phyloP scores from a whole-genome alignment of 345 rosid species.

The Leavenworthia alabamica region DNA sequence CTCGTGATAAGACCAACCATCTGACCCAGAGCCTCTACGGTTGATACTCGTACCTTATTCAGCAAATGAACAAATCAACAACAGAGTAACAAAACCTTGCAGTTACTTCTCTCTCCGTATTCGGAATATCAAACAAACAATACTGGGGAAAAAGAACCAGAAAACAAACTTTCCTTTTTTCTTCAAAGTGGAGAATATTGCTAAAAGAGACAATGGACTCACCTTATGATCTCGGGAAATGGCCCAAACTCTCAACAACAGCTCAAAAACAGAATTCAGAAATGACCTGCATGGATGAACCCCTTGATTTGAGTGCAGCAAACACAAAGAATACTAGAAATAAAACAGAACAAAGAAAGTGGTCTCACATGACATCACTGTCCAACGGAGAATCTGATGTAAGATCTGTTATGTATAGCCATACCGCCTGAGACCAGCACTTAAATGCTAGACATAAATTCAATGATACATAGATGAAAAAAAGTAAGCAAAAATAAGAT shows the following conservation, averaged over 20 bases:
- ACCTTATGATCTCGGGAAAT: slow-evolving; percentile 91
- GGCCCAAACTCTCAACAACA: slow-evolving; percentile 87
- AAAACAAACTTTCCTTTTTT: slow-evolving; percentile 6
- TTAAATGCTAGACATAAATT: slow-evolving; percentile 63
- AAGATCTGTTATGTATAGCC: slow-evolving; percentile 57
- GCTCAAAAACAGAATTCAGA: slow-evolving; percentile 91
- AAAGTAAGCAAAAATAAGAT: slow-evolving; percentile 2
- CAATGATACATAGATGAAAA: slow-evolving; percentile 13
- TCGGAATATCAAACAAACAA: slow-evolving; percentile 7
- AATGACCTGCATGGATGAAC: slow-evolving; percentile 60
- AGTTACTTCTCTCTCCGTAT: not conserved
- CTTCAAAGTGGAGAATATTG: not conserved
- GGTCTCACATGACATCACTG: slow-evolving; percentile 83
- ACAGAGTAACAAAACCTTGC: not conserved
- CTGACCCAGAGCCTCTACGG: slow-evolving; percentile 96
- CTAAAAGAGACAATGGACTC: slow-evolving; percentile 10
- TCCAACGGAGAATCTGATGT: slow-evolving; percentile 60
- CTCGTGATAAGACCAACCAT: slow-evolving; percentile 90
- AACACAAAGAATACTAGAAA: slow-evolving; percentile 16
- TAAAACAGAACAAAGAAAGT: slow-evolving; percentile 21
- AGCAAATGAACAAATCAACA: slow-evolving; percentile 22
- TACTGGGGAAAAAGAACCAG: not conserved
- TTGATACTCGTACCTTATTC: slow-evolving; percentile 68
- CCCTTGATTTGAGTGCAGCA: slow-evolving; percentile 15
- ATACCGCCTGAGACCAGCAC: slow-evolving; percentile 96